Evolutionary conservation across 83 land plant genomes (phyloP), one percentile per base, ranked within the genome.

Genomic region (Thuja plicata): DNA sequence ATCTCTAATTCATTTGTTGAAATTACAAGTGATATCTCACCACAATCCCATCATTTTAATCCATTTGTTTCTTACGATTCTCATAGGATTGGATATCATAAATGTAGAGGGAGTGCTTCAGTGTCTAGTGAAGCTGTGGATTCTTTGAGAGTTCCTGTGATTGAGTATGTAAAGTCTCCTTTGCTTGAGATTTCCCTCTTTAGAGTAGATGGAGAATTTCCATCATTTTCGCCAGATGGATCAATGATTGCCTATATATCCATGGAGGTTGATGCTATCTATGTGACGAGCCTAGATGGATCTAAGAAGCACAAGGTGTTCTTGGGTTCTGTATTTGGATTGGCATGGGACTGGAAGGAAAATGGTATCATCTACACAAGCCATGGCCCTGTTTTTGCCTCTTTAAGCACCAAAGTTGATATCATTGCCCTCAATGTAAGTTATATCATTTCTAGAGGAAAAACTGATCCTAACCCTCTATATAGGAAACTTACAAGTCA

Each of bases 281-380:
- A 32, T 74, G 92, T 89, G 50, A 89, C 87, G 87, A 87, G 87
- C 30, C 48, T 91, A 76, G 88, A 92, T 88, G 92, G 91, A 48
- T 86, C 89, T 35, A 50, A 84, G 24, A 89, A 19, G 17, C 70
- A 80, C 16, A 87, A 80, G 71, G 66, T 88, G 17, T 90, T 81
- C 87, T 24, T 57, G 19, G 88, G 83, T 74, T 11, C 16, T 21
- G 91, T 82, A 15, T 92, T 91, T 88, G 92, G 94, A 15, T 45
- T 55, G 34, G 83, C 87, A 70, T 70, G 74, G 74, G 74, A 70
- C n/a, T 70, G 30, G 32, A 85, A 81, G 82, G 86, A 77, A 88
- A 89, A 50, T 46, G 91, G 92, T 40, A 93, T 95, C 55, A 91
- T 94, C 73, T 87, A 89, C 35, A 88, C 89, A n/a, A 80, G 90